A percentile compares a stretch with the other conserved stretches of the same genome.
These are phyloP conservation scores for Aspergillus pseudotamarii DNA, from an alignment of 2,329 filamentous ascomycete genomes.

Conservation along the genomic window DNA sequence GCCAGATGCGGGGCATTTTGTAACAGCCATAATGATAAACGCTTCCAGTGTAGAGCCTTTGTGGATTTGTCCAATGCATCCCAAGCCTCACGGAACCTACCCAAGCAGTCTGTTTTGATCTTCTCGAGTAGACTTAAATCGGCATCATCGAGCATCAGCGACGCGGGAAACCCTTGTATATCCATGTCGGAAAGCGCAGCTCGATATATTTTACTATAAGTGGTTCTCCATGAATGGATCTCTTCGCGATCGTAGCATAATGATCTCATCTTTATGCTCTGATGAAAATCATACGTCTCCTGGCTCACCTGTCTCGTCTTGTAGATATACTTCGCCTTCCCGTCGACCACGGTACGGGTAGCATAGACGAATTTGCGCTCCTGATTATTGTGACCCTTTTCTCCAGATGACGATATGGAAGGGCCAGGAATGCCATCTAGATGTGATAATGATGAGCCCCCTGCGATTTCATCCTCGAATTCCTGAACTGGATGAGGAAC, in stretches of 20 bases:
- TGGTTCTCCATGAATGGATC: conserved; percentile 25
- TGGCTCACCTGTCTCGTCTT: conserved; percentile 23
- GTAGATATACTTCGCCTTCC: conserved; percentile 14
- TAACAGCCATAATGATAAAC: conserved; percentile 50
- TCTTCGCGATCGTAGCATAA: conserved; percentile 15
- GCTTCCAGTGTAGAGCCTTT: conserved; percentile 42
- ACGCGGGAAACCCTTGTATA: background rate
- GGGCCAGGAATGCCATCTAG: background rate
- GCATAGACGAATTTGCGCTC: conserved; percentile 6
- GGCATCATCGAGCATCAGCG: conserved; percentile 14
- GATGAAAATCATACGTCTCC: conserved; percentile 23
- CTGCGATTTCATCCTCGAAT: background rate
- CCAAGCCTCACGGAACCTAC: conserved; percentile 35
- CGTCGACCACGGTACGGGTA: conserved; percentile 11
- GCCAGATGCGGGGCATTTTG: conserved; percentile 41
- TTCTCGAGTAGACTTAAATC: conserved; percentile 24
- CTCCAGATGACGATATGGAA: background rate
- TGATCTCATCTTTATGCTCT: conserved; percentile 25
- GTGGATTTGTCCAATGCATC: conserved; percentile 19
- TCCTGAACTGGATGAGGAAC: background rate
- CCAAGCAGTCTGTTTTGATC: conserved; percentile 25
- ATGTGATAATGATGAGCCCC: background rate
- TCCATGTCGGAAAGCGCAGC: conserved; percentile 22
- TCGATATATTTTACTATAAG: conserved; percentile 26
- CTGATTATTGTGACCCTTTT: background rate